A percentile compares a stretch with the other conserved stretches of the same genome.
These are phyloP conservation scores for Phoma herbarum DNA, from an alignment of 2,329 filamentous ascomycete genomes.

Conservation along the genomic window DNA sequence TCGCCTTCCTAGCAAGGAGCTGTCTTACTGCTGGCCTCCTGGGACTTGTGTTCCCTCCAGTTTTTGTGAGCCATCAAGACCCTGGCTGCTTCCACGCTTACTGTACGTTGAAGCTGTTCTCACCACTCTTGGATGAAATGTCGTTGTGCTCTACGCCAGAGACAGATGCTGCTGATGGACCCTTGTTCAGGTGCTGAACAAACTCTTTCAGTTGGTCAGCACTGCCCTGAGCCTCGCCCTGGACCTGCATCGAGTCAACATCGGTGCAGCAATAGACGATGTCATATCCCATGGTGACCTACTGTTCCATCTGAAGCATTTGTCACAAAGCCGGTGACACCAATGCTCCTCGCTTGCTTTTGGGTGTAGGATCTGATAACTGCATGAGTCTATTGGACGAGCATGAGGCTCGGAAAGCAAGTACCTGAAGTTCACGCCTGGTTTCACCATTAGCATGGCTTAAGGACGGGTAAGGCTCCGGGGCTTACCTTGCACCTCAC, in stretches of 20 bases:
- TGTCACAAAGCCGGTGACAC: constrained; percentile 57
- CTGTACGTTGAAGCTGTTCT: constrained; percentile 65
- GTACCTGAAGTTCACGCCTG: constrained; percentile 61
- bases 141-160: constrained; percentile 75
- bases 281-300: constrained; percentile 8
- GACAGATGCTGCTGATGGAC: constrained; percentile 76
- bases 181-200: constrained; percentile 76
- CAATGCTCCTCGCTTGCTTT: constrained; percentile 54
- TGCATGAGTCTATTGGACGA: background rate
- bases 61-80: background rate
- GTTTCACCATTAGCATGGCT: background rate
- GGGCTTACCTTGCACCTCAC: constrained; percentile 55
- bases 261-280: background rate
- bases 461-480: background rate
- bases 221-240: constrained; percentile 86
- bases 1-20: background rate
- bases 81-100: constrained; percentile 16
- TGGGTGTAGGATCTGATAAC: constrained; percentile 51
- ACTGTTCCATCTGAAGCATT: constrained; percentile 59
- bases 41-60: background rate
- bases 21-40: background rate
- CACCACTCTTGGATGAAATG: constrained; percentile 70
- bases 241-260: constrained; percentile 67
- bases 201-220: constrained; percentile 72
- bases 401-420: background rate